Evolutionary conservation across 2,329 filamentous ascomycete genomes (phyloP).

Genomic region (Xylariaceae sp.): DNA sequence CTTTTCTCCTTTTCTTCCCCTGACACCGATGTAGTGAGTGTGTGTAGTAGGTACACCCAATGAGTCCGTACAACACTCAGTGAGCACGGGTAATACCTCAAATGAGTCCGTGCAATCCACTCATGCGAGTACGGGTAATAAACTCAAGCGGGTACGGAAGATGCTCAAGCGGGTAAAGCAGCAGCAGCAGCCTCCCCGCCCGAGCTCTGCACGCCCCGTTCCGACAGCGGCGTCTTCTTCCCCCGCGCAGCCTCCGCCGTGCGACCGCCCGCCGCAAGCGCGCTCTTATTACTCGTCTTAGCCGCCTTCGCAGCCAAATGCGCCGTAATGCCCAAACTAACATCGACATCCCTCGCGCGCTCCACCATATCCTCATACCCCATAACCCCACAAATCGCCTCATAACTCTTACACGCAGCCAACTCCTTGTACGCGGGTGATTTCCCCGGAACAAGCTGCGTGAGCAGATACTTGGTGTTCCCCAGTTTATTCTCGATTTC

Average conservation of each 20-base stretch:
- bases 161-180: too few relatives aligned
- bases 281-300: slow-evolving; percentile 36
- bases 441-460: slow-evolving; percentile 81
- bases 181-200: slow-evolving; percentile 15
- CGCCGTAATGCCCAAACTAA: slow-evolving; percentile 53
- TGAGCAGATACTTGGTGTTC: slow-evolving; percentile 89
- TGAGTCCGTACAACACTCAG: too few relatives aligned
- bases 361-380: slow-evolving; percentile 59
- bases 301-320: slow-evolving; percentile 34
- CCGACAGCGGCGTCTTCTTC: slow-evolving; percentile 32
- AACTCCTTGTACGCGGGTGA: slow-evolving; percentile 57
- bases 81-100: too few relatives aligned
- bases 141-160: too few relatives aligned
- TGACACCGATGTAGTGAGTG: too few relatives aligned
- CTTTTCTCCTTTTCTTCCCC: background rate
- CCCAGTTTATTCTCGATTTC: slow-evolving; percentile 79
- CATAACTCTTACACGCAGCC: slow-evolving; percentile 64
- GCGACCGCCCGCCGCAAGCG: slow-evolving; percentile 45
- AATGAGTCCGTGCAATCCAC: too few relatives aligned
- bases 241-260: slow-evolving; percentile 35
- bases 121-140: too few relatives aligned
- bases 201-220: slow-evolving; percentile 27
- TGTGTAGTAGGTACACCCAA: too few relatives aligned
- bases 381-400: slow-evolving; percentile 60
- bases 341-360: slow-evolving; percentile 61